Evolutionary conservation across 208 protist species (phyloP).

Genomic region (Jaenimonas drosophilae): DNA sequence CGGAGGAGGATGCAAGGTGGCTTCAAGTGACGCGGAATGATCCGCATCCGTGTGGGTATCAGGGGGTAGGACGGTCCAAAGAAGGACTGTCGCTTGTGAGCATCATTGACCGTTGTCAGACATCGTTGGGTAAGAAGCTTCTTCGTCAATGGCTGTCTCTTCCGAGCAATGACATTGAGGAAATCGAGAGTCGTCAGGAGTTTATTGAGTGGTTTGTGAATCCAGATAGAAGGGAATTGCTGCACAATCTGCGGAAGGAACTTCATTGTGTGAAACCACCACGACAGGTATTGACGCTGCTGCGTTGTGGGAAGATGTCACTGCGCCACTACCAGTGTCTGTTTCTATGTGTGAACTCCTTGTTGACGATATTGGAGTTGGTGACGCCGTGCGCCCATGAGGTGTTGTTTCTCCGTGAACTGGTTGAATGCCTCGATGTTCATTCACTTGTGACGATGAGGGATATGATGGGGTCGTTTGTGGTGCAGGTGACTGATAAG

Average conservation of each 20-base stretch:
- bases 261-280: slow-evolving; percentile 36
- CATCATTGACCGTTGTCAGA: slow-evolving; percentile 42
- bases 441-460: background rate
- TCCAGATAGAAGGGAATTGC: slow-evolving; percentile 26
- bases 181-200: slow-evolving; percentile 46
- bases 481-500: too few species aligned
- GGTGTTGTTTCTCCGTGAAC: slow-evolving; percentile 2
- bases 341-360: slow-evolving; percentile 25
- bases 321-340: slow-evolving; percentile 52
- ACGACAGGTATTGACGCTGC: slow-evolving; percentile 52
- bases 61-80: slow-evolving; percentile 62
- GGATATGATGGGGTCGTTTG: too few species aligned
- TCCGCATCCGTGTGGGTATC: slow-evolving; percentile 62
- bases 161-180: slow-evolving; percentile 33
- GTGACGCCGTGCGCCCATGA: slow-evolving; percentile 36
- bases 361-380: slow-evolving; percentile 27
- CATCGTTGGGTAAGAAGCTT: slow-evolving; percentile 30
- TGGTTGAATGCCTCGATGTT: background rate
- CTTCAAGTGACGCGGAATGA: slow-evolving; percentile 74
- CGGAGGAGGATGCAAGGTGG: slow-evolving; percentile 23
- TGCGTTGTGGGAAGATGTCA: slow-evolving; percentile 44
- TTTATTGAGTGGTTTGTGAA: slow-evolving; percentile 56
- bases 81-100: slow-evolving; percentile 75
- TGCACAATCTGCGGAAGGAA: slow-evolving; percentile 31
- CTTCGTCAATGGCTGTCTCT: slow-evolving; percentile 74